Evolutionary conservation across 2,329 filamentous ascomycete genomes (phyloP).

Genomic region (Arachnopeziza araneosa): DNA sequence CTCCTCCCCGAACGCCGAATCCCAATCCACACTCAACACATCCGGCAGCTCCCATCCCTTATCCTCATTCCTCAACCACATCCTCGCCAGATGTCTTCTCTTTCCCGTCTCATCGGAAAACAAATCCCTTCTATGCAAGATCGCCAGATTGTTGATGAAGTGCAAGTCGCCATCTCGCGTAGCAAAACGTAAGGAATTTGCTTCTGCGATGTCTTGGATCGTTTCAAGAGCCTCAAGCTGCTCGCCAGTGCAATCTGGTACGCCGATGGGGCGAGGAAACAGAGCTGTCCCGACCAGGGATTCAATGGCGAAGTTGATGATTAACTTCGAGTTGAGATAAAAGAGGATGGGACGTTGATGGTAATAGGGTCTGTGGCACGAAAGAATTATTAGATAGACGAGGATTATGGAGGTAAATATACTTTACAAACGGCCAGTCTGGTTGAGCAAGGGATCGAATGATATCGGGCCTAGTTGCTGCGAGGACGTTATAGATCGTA

Average conservation of each 20-base stretch:
- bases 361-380: not conserved
- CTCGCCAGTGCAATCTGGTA: not conserved
- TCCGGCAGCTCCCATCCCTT: conserved; percentile 37
- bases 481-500: conserved; percentile 63
- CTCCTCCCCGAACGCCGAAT: conserved; percentile 13
- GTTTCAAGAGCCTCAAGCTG: not conserved
- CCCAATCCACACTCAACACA: conserved; percentile 40
- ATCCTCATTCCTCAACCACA: conserved; percentile 40
- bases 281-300: not conserved
- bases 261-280: not conserved
- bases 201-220: not conserved
- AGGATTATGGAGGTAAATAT: not conserved
- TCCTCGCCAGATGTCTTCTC: conserved; percentile 38
- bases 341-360: not conserved
- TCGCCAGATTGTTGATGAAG: conserved; percentile 41
- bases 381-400: not conserved
- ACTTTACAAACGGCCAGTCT: not conserved
- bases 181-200: conserved; percentile 29
- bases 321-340: not conserved
- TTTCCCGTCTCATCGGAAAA: conserved; percentile 34
- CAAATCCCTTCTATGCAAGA: conserved; percentile 41
- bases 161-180: conserved; percentile 39
- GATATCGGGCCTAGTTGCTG: conserved; percentile 57
- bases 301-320: not conserved
- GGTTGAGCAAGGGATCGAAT: conserved; percentile 46